Evolutionary conservation across 176 grass and related monocot species (phyloP), one percentile per base, ranked within the genome.

Genomic region (Aegilops longissima): DNA sequence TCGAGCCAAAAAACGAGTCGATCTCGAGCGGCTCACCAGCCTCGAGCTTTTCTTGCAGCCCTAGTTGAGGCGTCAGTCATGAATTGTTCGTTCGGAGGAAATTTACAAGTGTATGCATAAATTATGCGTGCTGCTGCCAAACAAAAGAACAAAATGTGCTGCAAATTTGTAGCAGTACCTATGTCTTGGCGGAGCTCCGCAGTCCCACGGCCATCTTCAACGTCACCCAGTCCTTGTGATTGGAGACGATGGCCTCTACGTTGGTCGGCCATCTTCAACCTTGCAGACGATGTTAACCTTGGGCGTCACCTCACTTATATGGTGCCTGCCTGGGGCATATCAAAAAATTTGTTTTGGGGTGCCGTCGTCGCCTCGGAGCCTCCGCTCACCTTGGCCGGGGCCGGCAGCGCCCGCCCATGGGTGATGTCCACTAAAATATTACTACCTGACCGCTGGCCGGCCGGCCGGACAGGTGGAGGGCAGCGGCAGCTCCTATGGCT

Each of bases 401-500:
- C 61, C 44, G 24, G 61, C 18, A 4, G 49, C 42, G 8, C 6
- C 36, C 36, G 36, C 61, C 40, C 63, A 18, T 36, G n/a, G 73
- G 12, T 40, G 56, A 73, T 45, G 58, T 8, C 73, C 6, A 21
- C 16, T 0, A 33, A 56, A 76, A 0, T 54, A 54, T 54, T 54
- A 18, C 71, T 27, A 16, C 71, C 40, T 74, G 25, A 5, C 16
- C 16, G 24, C 24, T 66, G 1, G 36, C 7, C 54, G 34, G 86
- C 42, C 73, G 9, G 35, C 34, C 24, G 20, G 62, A 67, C 79
- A 87, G 58, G 86, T 82, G 70, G 61, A 77, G 16, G 62, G 61
- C 23, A 71, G 33, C 11, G 33, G 31, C 21, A 38, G 11, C 73
- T 23, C 47, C 4, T 31, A 3, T 61, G 49, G 23, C 5, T 71